phyloP scores from a whole-genome alignment of 2,329 filamentous ascomycete species.

The Dothideomycetes sp. region DNA sequence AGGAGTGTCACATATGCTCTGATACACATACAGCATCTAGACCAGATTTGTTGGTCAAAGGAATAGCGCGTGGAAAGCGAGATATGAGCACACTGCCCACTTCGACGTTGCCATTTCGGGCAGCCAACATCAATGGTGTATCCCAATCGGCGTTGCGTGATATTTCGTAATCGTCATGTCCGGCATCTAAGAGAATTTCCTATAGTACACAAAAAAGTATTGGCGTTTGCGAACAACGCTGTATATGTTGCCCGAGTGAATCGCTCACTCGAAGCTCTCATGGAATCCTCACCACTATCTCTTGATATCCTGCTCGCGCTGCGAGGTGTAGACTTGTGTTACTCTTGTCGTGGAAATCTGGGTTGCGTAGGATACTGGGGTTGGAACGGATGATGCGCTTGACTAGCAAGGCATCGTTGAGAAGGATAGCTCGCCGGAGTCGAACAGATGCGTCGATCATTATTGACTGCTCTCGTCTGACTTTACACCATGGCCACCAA shows the following conservation, averaged over 20 bases:
- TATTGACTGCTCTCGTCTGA: not conserved
- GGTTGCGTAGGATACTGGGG: constrained; percentile 64
- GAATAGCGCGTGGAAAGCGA: constrained; percentile 52
- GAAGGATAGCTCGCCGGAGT: constrained; percentile 71
- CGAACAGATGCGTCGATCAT: constrained; percentile 73
- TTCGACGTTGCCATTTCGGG: constrained; percentile 59
- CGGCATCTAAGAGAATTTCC: constrained; percentile 59
- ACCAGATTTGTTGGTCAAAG: constrained; percentile 57
- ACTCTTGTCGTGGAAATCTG: constrained; percentile 64
- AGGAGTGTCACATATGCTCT: no score
- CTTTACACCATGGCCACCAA: constrained; percentile 11
- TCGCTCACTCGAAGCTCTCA: constrained; percentile 1
- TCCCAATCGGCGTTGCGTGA: constrained; percentile 71
- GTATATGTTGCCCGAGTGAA: no score
- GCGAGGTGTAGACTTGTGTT: constrained; percentile 81
- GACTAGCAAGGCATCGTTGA: constrained; percentile 64
- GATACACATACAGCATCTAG: constrained; percentile 57
- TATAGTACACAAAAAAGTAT: constrained; percentile 18
- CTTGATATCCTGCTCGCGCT: constrained; percentile 59
- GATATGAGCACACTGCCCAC: constrained; percentile 64
- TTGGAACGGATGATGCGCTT: constrained; percentile 67
- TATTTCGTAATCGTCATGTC: constrained; percentile 65
- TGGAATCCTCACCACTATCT: constrained; percentile 46
- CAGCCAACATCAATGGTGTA: constrained; percentile 74
- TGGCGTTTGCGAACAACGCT: not conserved